phyloP scores from a whole-genome alignment of 108 stramenopile species.

The Nannochloropsis gaditana region DNA sequence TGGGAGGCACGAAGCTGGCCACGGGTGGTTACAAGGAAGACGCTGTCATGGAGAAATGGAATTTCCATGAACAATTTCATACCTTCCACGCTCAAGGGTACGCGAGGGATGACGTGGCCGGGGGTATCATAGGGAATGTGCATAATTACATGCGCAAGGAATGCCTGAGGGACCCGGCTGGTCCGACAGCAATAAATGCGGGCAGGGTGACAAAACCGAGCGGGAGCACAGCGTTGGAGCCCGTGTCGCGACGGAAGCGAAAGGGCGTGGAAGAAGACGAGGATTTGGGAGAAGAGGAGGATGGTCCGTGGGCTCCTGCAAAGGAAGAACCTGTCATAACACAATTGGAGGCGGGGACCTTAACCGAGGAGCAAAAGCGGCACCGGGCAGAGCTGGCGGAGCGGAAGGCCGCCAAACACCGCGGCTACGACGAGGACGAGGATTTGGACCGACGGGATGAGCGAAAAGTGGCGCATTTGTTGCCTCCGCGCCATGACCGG shows the following conservation, averaged over 20 bases:
- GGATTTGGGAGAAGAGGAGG: slow-evolving; percentile 43
- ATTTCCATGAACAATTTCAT: slow-evolving; percentile 49
- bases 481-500: slow-evolving; percentile 78
- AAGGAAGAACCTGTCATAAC: slow-evolving; percentile 26
- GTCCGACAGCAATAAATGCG: too few species aligned
- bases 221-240: not conserved
- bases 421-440: slow-evolving; percentile 55
- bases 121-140: not conserved
- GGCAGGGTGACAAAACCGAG: not conserved
- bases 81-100: slow-evolving; percentile 47
- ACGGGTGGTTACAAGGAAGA: slow-evolving; percentile 46
- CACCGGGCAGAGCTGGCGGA: slow-evolving; percentile 40
- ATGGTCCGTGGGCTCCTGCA: slow-evolving; percentile 41
- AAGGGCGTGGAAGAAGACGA: not conserved
- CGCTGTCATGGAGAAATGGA: slow-evolving; percentile 43
- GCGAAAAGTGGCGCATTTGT: slow-evolving; percentile 83
- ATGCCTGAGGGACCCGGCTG: not conserved
- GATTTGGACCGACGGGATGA: slow-evolving; percentile 66
- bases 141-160: not conserved
- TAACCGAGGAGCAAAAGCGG: slow-evolving; percentile 39
- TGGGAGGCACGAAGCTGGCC: slow-evolving; percentile 43
- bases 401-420: slow-evolving; percentile 41
- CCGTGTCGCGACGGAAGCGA: not conserved
- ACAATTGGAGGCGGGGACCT: slow-evolving; percentile 43
- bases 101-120: slow-evolving; percentile 29